phyloP scores from a whole-genome alignment of 2,329 filamentous ascomycete genomes.

The Podosphaera leucotricha region DNA sequence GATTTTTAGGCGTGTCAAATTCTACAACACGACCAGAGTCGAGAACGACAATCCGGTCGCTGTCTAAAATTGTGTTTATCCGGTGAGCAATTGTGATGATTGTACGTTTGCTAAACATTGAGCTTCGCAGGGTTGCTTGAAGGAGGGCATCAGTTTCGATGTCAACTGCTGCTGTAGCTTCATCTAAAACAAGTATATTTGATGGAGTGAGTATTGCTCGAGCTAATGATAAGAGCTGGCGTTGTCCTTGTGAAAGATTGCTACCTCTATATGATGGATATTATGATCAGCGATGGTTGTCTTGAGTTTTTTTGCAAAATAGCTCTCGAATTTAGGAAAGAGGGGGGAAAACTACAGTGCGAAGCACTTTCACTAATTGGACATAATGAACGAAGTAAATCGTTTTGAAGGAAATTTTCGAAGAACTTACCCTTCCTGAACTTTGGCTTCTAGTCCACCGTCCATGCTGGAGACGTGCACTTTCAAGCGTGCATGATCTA shows the following conservation, averaged over 20 bases:
- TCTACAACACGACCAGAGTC: constrained; percentile 78
- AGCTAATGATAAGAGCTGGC: constrained; percentile 80
- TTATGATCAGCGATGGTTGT: not conserved
- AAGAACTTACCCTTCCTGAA: constrained; percentile 68
- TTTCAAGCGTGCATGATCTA: constrained; percentile 80
- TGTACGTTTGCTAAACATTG: constrained; percentile 65
- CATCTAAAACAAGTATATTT: constrained; percentile 91
- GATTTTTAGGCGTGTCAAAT: constrained; percentile 64
- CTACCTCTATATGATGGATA: constrained; percentile 34
- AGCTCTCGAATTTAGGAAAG: not conserved
- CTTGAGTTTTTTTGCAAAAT: not conserved
- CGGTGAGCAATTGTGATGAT: constrained; percentile 97
- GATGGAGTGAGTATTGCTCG: constrained; percentile 84
- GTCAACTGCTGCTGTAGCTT: constrained; percentile 65
- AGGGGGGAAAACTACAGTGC: not conserved
- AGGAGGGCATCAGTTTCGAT: constrained; percentile 44
- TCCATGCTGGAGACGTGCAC: constrained; percentile 73
- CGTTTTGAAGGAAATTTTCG: not conserved
- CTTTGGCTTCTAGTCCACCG: constrained; percentile 68
- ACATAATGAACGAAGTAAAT: not conserved
- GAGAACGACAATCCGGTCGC: constrained; percentile 78
- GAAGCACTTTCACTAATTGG: no score
- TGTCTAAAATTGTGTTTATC: constrained; percentile 86
- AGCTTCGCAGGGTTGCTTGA: constrained; percentile 36
- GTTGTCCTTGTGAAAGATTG: constrained; percentile 85